Evolutionary conservation across 2,329 filamentous ascomycete genomes (phyloP), one percentile per base, ranked within the genome.

Genomic region (Bipolaris victoriae): DNA sequence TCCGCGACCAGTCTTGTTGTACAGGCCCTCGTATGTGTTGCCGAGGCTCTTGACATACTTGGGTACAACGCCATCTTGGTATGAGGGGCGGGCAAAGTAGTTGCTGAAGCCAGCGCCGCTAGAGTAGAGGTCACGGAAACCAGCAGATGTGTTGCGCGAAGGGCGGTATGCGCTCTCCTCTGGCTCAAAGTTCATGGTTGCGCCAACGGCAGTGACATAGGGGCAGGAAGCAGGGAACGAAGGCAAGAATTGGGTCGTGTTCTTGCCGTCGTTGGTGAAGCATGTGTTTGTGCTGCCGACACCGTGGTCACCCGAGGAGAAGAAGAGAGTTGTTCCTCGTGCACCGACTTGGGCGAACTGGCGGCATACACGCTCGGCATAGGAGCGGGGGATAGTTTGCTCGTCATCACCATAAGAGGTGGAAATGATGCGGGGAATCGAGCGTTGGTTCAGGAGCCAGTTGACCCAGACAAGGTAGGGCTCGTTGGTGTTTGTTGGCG

Each of bases 341-440:
- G 85, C 83, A n/a, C 86, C 87, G 31, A 90, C 84, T 64, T 88
- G 83, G 41, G 83, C 85, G 65, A 89, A 87, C 61, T 86, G 79
- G 60, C 84, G 81, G 78, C 88, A 90, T 11, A 88, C 85, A 49
- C 82, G 81, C 46, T 79, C 78, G 16, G 86, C 85, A 67, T 89
- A 91, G 10, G 82, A 81, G 2, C 77, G 67, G 0, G 88, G 88
- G 0, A 90, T 78, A 3, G 81, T 83, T 70, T 89, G 84, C 74
- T 90, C 88, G 51, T 86, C 82, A 58, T 90, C 87, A 46, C 86
- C 87, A 70, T 90, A 90, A 0, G 86, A 89, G 11, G 84, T 86
- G 50, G 81, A 84, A 66, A 90, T 83, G 15, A 87, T 83, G 45
- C 86, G 82, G 0, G 88, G 88, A 1, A 90, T 78, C 16, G 82